Evolutionary conservation across 495 filamentous ascomycete species (phyloP).

Genomic region (Penicillium lagena): DNA sequence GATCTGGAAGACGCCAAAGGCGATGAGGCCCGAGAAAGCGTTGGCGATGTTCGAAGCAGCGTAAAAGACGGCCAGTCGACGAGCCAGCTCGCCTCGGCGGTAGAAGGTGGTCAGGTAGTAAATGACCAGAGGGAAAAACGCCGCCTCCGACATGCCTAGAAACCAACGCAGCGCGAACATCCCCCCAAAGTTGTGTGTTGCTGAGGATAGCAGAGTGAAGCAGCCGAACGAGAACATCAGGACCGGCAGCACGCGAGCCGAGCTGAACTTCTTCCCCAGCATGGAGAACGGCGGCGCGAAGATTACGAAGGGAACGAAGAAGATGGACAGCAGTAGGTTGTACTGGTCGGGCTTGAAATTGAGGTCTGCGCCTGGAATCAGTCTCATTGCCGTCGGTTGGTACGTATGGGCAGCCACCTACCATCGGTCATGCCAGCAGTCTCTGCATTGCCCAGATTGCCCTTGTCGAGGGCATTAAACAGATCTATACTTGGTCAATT

Average conservation of each 20-base stretch:
- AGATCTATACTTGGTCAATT: slow-evolving; percentile 27
- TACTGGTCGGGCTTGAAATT: slow-evolving; percentile 58
- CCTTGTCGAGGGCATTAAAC: slow-evolving; percentile 62
- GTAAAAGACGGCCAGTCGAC: slow-evolving; percentile 73
- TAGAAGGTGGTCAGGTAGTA: slow-evolving; percentile 63
- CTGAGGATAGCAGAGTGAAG: slow-evolving; percentile 50
- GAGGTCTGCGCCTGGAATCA: slow-evolving; percentile 31
- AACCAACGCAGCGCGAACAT: slow-evolving; percentile 53
- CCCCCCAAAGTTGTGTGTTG: slow-evolving; percentile 55
- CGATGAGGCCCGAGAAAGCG: slow-evolving; percentile 67
- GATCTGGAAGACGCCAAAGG: slow-evolving; percentile 74
- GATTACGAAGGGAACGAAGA: slow-evolving; percentile 73
- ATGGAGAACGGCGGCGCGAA: slow-evolving; percentile 62
- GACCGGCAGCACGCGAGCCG: slow-evolving; percentile 55
- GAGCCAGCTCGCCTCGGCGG: slow-evolving; percentile 66
- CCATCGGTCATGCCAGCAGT: slow-evolving; percentile 51
- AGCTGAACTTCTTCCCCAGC: slow-evolving; percentile 61
- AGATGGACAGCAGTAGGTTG: slow-evolving; percentile 65
- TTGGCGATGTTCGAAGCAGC: slow-evolving; percentile 68
- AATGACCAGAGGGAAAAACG: slow-evolving; percentile 67
- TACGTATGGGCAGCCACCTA: slow-evolving; percentile 10
- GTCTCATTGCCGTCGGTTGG: neutral
- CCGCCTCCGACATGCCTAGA: slow-evolving; percentile 66
- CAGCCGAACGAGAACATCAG: slow-evolving; percentile 64
- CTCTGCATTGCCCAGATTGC: slow-evolving; percentile 65